These are phyloP conservation scores for Russula earlei DNA, from an alignment of 768 basidiomycete species.

Conservation along the genomic window DNA sequence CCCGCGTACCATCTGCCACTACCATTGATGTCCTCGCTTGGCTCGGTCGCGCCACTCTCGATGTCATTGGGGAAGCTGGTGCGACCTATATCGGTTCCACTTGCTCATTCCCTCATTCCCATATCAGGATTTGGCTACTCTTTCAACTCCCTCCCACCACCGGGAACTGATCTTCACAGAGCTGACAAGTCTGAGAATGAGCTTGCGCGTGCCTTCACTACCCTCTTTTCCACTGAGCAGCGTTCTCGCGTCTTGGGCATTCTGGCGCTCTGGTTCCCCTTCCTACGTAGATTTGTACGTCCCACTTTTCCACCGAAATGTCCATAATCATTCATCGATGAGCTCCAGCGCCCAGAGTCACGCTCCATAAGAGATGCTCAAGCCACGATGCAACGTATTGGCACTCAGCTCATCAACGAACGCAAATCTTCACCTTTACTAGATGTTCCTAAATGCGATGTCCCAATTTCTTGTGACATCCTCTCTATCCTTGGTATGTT, in stretches of 20 bases:
- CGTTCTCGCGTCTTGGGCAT: slow-evolving; percentile 45
- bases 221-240: slow-evolving; percentile 45
- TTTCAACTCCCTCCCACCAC: slow-evolving; percentile 42
- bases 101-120: not conserved
- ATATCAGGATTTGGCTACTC: slow-evolving; percentile 43
- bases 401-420: slow-evolving; percentile 16
- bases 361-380: slow-evolving; percentile 3
- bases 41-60: slow-evolving; percentile 61
- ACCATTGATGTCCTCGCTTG: slow-evolving; percentile 52
- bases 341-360: slow-evolving; percentile 9
- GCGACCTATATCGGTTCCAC: slow-evolving; percentile 1
- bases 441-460: not conserved
- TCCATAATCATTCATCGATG: not conserved
- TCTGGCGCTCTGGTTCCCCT: slow-evolving; percentile 49
- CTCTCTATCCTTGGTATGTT: slow-evolving; percentile 19
- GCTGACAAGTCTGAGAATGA: slow-evolving; percentile 33
- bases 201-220: slow-evolving; percentile 44
- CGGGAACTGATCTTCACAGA: slow-evolving; percentile 29
- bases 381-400: slow-evolving; percentile 16
- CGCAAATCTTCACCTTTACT: not conserved
- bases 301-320: slow-evolving; percentile 28
- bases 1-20: slow-evolving; percentile 9
- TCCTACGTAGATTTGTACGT: slow-evolving; percentile 46
- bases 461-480: slow-evolving; percentile 10
- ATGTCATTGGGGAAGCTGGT: slow-evolving; percentile 70